Percentiles rank a stretch among this genome's conserved stretches.
These are phyloP conservation scores for Cryptococcus sp. DNA, from an alignment of 1,284 basidiomycete species.

Conservation along the genomic window DNA sequence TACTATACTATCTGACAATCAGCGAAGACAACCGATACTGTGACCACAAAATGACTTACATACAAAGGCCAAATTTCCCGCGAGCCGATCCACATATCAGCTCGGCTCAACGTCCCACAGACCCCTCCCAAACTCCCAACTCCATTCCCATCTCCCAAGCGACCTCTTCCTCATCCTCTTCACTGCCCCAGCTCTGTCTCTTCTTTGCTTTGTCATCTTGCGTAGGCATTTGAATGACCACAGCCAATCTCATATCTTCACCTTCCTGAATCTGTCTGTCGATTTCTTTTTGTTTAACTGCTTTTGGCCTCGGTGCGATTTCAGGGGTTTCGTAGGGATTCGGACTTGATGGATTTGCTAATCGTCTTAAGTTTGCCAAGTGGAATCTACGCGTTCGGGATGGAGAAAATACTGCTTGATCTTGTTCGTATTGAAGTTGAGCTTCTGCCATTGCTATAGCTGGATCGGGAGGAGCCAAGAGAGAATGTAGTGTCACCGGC, in stretches of 20 bases:
- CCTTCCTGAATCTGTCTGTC: slow-evolving; percentile 13
- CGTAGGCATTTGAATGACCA: slow-evolving; percentile 37
- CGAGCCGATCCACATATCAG: too few relatives aligned
- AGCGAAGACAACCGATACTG: too few relatives aligned
- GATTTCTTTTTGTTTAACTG: slow-evolving; percentile 5
- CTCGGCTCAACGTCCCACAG: not conserved
- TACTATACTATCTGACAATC: too few relatives aligned
- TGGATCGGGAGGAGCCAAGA: not conserved
- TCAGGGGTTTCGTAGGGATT: not conserved
- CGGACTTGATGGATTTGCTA: not conserved
- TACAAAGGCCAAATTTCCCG: too few relatives aligned
- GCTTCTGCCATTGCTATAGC: not conserved
- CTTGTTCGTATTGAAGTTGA: not conserved
- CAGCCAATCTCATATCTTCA: slow-evolving; percentile 29
- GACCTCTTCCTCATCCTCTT: slow-evolving; percentile 26
- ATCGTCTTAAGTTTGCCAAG: not conserved
- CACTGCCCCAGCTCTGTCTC: slow-evolving; percentile 1
- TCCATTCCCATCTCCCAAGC: slow-evolving; percentile 43
- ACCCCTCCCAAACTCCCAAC: slow-evolving; percentile 39
- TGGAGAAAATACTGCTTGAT: not conserved
- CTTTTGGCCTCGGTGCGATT: not conserved
- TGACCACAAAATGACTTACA: too few relatives aligned
- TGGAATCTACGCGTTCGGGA: slow-evolving; percentile 2
- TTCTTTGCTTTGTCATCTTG: slow-evolving; percentile 1
- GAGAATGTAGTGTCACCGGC: slow-evolving; percentile 8